Percentiles rank a stretch among this genome's conserved stretches.
phyloP scores from a whole-genome alignment of 2,329 filamentous ascomycete species.

The Clathrospora elynae region DNA sequence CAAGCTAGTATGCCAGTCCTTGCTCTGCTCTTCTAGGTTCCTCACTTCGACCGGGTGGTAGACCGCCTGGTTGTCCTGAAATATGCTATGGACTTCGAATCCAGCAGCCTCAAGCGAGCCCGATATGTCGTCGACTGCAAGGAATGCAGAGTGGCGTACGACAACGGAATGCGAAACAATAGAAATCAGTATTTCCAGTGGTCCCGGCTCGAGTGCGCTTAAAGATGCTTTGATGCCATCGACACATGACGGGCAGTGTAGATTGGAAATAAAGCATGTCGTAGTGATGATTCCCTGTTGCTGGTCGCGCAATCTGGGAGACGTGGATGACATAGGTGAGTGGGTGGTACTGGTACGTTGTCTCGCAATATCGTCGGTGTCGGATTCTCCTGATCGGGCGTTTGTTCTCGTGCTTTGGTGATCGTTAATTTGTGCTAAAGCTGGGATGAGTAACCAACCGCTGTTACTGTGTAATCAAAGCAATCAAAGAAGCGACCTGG shows the following conservation, averaged over 20 bases:
- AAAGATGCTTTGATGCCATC: slow-evolving; percentile 67
- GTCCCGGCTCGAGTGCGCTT: slow-evolving; percentile 54
- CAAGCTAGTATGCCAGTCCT: slow-evolving; percentile 43
- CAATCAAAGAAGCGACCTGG: slow-evolving; percentile 25
- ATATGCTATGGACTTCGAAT: slow-evolving; percentile 63
- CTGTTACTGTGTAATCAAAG: slow-evolving; percentile 28
- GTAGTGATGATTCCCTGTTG: slow-evolving; percentile 47
- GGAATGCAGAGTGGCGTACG: slow-evolving; percentile 58
- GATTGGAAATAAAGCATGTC: slow-evolving; percentile 70
- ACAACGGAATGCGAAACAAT: slow-evolving; percentile 73
- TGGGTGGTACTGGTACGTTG: background rate
- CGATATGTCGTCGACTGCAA: slow-evolving; percentile 50
- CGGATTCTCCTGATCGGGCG: slow-evolving; percentile 10
- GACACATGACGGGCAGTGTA: slow-evolving; percentile 80
- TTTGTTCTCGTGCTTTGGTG: slow-evolving; percentile 14
- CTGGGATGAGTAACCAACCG: slow-evolving; percentile 26
- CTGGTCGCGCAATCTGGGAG: slow-evolving; percentile 18
- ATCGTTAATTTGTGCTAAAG: slow-evolving; percentile 16
- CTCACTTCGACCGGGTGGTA: slow-evolving; percentile 23
- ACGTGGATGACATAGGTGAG: slow-evolving; percentile 24
- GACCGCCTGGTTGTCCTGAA: slow-evolving; percentile 33
- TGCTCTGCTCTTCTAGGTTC: slow-evolving; percentile 17
- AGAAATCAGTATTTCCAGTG: slow-evolving; percentile 68
- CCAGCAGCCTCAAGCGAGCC: slow-evolving; percentile 61
- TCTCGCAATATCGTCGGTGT: slow-evolving; percentile 24